Conservation (phyloP, 2,329 filamentous ascomycete species). For the Aureobasidium sp. region DNA sequence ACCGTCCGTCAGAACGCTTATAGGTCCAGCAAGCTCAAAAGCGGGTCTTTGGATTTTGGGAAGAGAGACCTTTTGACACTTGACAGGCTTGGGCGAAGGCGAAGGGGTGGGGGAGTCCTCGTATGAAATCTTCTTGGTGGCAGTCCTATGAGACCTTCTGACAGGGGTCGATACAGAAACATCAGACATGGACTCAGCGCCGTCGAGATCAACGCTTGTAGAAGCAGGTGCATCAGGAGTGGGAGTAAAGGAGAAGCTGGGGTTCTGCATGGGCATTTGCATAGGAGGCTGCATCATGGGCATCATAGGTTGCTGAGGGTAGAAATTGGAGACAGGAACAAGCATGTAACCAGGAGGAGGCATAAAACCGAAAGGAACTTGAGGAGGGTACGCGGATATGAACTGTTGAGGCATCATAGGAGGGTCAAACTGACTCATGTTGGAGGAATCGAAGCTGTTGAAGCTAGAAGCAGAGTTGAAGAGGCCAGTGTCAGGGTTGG, state of each 20-base stretch:
- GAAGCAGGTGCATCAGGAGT: not conserved
- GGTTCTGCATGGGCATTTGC: not conserved
- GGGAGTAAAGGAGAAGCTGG: not conserved
- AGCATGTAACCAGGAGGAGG: conserved; percentile 6
- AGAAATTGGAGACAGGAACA: not conserved
- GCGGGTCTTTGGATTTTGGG: not conserved
- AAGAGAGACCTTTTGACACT: not conserved
- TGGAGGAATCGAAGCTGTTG: not conserved
- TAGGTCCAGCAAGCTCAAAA: not conserved
- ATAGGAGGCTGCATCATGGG: not conserved
- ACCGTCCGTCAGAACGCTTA: not conserved
- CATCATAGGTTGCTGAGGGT: not conserved
- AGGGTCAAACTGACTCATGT: not conserved
- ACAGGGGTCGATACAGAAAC: not conserved
- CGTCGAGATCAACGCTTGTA: not conserved
- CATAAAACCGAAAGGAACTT: not conserved
- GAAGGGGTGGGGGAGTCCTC: not conserved
- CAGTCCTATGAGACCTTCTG: not conserved
- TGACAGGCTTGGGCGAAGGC: not conserved
- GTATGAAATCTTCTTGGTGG: not conserved
- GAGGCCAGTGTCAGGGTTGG: not conserved
- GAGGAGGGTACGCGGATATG: not conserved
- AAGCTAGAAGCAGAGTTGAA: not conserved
- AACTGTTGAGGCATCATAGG: not conserved
- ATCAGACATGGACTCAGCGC: not conserved